Percentiles rank a stretch among this genome's conserved stretches.
Evolutionary conservation across 768 basidiomycete species (phyloP).

Genomic region (Lactifluus rugatus): DNA sequence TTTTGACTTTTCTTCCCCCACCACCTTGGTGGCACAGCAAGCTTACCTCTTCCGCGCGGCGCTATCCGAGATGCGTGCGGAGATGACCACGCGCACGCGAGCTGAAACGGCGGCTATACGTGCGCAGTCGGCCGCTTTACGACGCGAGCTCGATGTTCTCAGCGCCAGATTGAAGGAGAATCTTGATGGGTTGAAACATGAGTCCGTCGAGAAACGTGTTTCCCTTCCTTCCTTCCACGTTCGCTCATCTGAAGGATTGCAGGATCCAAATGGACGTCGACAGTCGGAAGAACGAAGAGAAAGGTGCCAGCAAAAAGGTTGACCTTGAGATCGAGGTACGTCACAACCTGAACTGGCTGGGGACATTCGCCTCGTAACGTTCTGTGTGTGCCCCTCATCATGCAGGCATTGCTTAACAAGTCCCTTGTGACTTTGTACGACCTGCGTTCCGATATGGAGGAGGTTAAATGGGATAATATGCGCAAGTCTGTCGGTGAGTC

Average conservation of each 20-base stretch:
- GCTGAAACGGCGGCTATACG: slow-evolving; percentile 81
- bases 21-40: slow-evolving; percentile 53
- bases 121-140: slow-evolving; percentile 62
- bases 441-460: slow-evolving; percentile 70
- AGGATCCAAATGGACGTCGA: slow-evolving; percentile 97
- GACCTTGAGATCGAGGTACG: slow-evolving; percentile 78
- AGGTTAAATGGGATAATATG: slow-evolving; percentile 86
- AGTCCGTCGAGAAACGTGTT: slow-evolving; percentile 43
- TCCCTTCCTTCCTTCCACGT: background rate
- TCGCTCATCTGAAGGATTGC: background rate
- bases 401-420: slow-evolving; percentile 66
- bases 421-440: slow-evolving; percentile 67
- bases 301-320: slow-evolving; percentile 70
- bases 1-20: background rate
- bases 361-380: background rate
- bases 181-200: slow-evolving; percentile 78
- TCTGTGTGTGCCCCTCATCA: background rate
- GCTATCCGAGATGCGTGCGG: slow-evolving; percentile 79
- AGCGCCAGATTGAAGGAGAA: slow-evolving; percentile 93
- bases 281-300: slow-evolving; percentile 84
- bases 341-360: slow-evolving; percentile 4
- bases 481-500: slow-evolving; percentile 66
- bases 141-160: slow-evolving; percentile 78
- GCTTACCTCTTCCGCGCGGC: slow-evolving; percentile 94
- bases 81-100: slow-evolving; percentile 69